Conservation (phyloP, 495 filamentous ascomycete genomes). For the Clohesyomyces aquaticus region DNA sequence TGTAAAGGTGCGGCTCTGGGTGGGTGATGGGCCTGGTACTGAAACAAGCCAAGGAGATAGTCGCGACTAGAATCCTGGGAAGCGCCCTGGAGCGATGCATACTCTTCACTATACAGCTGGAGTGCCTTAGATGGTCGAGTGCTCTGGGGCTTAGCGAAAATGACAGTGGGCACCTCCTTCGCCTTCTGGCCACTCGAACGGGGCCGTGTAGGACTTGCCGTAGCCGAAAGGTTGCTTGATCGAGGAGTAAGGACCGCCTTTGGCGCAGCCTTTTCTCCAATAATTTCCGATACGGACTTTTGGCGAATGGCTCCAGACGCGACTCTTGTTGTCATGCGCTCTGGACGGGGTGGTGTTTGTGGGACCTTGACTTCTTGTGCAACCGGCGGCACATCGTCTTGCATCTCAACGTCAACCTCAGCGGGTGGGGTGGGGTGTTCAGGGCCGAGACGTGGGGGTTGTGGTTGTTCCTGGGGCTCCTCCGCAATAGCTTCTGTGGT, state of each 20-base stretch:
- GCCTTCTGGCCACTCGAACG: conserved; percentile 58
- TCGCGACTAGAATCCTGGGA: conserved; percentile 64
- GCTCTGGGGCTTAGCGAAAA: conserved; percentile 67
- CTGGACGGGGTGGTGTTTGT: conserved; percentile 39
- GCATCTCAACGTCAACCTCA: conserved; percentile 40
- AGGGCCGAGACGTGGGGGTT: conserved; percentile 7
- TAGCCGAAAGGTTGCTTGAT: conserved; percentile 30
- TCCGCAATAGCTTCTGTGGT: neutral
- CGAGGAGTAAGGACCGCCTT: conserved; percentile 52
- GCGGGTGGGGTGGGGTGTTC: conserved; percentile 39
- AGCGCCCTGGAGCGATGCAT: conserved; percentile 53
- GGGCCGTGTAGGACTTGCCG: conserved; percentile 42
- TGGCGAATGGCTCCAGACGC: conserved; percentile 70
- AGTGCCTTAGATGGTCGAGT: conserved; percentile 20
- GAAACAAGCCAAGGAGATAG: conserved; percentile 81
- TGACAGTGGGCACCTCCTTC: conserved; percentile 74
- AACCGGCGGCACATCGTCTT: conserved; percentile 30
- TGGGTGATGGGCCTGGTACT: conserved; percentile 65
- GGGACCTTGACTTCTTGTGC: conserved; percentile 10
- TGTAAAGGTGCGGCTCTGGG: conserved; percentile 65
- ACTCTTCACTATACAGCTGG: conserved; percentile 45
- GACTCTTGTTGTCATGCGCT: conserved; percentile 66
- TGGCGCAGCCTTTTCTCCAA: conserved; percentile 54
- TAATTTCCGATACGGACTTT: conserved; percentile 74
- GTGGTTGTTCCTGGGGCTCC: conserved; percentile 20